Conservation (phyloP, 805 yeast species). For the Yarrowia phangngaensis region DNA sequence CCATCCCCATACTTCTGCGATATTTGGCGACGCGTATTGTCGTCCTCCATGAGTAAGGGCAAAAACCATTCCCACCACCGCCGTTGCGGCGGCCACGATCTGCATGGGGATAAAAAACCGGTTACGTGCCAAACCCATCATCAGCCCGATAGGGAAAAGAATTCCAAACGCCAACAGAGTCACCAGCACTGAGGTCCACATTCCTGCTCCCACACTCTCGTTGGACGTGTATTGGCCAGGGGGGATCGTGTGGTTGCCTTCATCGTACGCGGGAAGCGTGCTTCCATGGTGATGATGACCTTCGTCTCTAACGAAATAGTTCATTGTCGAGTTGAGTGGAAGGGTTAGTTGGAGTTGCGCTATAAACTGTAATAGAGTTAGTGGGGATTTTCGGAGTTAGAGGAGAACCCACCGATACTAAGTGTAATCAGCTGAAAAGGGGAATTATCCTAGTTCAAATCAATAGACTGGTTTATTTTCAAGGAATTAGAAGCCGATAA, state of each 20-base stretch:
- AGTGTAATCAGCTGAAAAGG: too few species aligned
- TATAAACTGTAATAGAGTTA: slow-evolving; percentile 4
- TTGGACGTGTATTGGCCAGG: slow-evolving; percentile 22
- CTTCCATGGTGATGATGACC: slow-evolving; percentile 22
- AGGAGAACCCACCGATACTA: background rate
- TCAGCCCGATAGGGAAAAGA: slow-evolving; percentile 43
- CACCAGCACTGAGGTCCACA: slow-evolving; percentile 39
- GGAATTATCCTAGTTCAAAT: too few species aligned
- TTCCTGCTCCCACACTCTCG: slow-evolving; percentile 26
- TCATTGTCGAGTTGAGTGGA: background rate
- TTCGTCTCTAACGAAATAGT: slow-evolving; percentile 23
- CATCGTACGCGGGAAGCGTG: slow-evolving; percentile 22
- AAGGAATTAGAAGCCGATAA: too few species aligned
- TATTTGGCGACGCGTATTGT: slow-evolving; percentile 38
- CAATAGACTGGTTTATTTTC: too few species aligned
- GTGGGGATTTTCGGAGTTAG: slow-evolving; percentile 3
- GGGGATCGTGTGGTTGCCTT: slow-evolving; percentile 24
- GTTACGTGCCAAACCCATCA: slow-evolving; percentile 41
- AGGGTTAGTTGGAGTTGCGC: background rate
- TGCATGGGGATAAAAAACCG: slow-evolving; percentile 42
- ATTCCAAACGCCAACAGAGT: slow-evolving; percentile 42
- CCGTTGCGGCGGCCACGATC: slow-evolving; percentile 38
- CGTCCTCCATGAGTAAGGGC: slow-evolving; percentile 43
- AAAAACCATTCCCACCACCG: slow-evolving; percentile 41
- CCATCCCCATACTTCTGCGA: slow-evolving; percentile 40